A percentile compares a stretch with the other conserved stretches of the same genome.
These are phyloP conservation scores for Macadamia integrifolia DNA, from an alignment of 164 flowering plant species.

Conservation along the genomic window DNA sequence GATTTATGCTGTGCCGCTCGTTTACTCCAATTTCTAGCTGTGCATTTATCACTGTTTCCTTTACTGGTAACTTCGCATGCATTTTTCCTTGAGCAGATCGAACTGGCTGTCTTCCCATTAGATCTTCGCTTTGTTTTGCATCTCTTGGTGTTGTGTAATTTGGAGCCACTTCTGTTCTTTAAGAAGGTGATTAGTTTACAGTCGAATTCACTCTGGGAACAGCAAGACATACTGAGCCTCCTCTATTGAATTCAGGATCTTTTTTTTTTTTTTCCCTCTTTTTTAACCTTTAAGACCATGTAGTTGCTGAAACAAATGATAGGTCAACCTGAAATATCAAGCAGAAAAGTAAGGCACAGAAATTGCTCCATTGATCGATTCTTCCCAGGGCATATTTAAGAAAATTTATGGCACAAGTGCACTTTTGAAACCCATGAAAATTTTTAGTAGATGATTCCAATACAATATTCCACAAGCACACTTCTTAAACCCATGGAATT, in stretches of 20 bases:
- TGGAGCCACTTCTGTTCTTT: conserved; percentile 21
- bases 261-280: neutral
- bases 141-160: conserved; percentile 21
- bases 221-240: conserved; percentile 23
- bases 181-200: conserved; percentile 23
- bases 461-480: no score
- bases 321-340: neutral
- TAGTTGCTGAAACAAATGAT: no score
- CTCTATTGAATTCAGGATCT: conserved; percentile 27
- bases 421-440: no score
- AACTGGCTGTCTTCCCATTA: conserved; percentile 19
- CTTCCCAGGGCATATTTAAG: neutral
- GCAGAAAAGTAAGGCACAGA: neutral
- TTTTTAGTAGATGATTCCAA: no score
- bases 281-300: no score
- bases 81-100: conserved; percentile 26
- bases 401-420: neutral
- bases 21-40: conserved; percentile 13
- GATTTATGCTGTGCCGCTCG: conserved; percentile 18
- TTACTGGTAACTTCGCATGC: conserved; percentile 14
- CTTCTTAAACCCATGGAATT: no score
- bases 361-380: neutral
- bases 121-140: conserved; percentile 31
- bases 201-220: conserved; percentile 20
- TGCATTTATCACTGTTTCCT: conserved; percentile 17